phyloP scores from a whole-genome alignment of 2,329 filamentous ascomycete genomes.

The Colletotrichum neosansevieriae region DNA sequence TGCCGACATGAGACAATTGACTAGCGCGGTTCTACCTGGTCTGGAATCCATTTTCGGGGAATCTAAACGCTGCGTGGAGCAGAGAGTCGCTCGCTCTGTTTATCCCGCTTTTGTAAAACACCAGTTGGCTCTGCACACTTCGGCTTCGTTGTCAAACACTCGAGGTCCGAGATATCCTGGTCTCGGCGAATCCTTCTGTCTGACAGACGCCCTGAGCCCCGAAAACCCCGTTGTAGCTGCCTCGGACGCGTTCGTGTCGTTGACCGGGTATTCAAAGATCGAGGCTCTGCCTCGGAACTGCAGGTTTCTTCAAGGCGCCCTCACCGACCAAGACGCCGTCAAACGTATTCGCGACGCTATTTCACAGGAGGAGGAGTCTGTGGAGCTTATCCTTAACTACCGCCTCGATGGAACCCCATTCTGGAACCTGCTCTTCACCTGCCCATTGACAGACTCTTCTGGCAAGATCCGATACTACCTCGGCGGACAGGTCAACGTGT shows the following conservation, averaged over 20 bases:
- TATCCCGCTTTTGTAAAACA: slow-evolving; percentile 66
- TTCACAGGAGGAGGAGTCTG: slow-evolving; percentile 55
- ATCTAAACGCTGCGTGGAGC: slow-evolving; percentile 58
- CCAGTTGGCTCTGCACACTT: slow-evolving; percentile 61
- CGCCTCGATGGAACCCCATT: slow-evolving; percentile 64
- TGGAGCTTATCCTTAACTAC: slow-evolving; percentile 65
- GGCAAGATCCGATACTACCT: slow-evolving; percentile 66
- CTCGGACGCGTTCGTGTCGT: slow-evolving; percentile 64
- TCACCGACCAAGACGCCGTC: slow-evolving; percentile 57
- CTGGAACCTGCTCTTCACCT: slow-evolving; percentile 68
- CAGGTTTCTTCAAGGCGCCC: slow-evolving; percentile 61
- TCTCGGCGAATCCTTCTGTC: slow-evolving; percentile 68
- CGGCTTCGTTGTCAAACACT: slow-evolving; percentile 56
- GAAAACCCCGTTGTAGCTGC: slow-evolving; percentile 64
- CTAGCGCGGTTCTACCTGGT: slow-evolving; percentile 57
- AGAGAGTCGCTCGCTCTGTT: slow-evolving; percentile 57
- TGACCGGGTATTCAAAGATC: slow-evolving; percentile 61
- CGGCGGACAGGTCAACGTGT: slow-evolving; percentile 69
- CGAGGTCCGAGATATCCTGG: slow-evolving; percentile 60
- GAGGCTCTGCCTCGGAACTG: slow-evolving; percentile 64
- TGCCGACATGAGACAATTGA: slow-evolving; percentile 60
- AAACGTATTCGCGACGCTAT: slow-evolving; percentile 57
- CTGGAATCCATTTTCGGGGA: slow-evolving; percentile 59
- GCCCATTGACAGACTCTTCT: slow-evolving; percentile 61
- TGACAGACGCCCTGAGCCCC: slow-evolving; percentile 63